phyloP scores from a whole-genome alignment of 2,329 filamentous ascomycete species.

The Apiospora koreana region DNA sequence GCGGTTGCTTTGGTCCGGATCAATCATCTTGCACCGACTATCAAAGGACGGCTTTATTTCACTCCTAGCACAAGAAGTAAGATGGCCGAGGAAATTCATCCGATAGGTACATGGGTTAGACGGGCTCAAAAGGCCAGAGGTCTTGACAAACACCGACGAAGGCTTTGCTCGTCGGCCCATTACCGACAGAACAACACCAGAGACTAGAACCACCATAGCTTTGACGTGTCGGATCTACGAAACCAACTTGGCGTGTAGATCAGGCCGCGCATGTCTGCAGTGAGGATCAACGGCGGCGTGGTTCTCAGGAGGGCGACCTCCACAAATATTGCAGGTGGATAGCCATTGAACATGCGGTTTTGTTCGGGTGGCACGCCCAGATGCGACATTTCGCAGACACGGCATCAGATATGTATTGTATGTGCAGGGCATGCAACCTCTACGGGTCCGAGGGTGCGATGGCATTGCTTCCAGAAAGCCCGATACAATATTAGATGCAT shows the following conservation, averaged over 20 bases:
- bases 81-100: background rate
- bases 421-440: background rate
- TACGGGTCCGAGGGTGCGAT: background rate
- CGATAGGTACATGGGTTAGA: background rate
- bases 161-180: background rate
- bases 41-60: background rate
- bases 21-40: background rate
- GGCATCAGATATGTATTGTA: background rate
- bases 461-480: background rate
- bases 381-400: background rate
- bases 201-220: background rate
- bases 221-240: slow-evolving; percentile 5
- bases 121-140: too few relatives aligned
- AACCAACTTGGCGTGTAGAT: slow-evolving; percentile 6
- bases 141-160: background rate
- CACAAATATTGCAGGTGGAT: background rate
- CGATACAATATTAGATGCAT: background rate
- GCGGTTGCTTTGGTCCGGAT: background rate
- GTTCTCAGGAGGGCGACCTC: background rate
- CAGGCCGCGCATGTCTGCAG: background rate
- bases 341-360: background rate
- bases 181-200: background rate
- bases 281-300: background rate
- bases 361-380: background rate
- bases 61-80: background rate